Percentiles rank a stretch among this genome's conserved stretches.
Conservation (phyloP, 441 rosid genomes). For the Capsella rubella region DNA sequence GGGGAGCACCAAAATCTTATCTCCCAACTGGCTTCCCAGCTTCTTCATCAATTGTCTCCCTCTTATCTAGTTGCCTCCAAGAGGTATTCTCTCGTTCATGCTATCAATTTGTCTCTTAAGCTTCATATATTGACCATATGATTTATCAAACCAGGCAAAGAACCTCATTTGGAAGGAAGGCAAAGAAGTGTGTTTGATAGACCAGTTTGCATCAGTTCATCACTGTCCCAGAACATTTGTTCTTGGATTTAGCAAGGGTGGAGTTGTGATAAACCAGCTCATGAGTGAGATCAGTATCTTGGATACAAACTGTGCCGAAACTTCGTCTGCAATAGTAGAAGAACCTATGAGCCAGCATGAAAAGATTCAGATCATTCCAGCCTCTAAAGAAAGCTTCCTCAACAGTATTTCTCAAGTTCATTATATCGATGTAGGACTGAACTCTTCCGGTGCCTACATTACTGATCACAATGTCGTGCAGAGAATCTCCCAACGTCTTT, state of each 20-base stretch:
- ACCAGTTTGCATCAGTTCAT: constrained; percentile 29
- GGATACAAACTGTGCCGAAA: constrained; percentile 38
- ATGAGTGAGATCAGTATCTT: constrained; percentile 65
- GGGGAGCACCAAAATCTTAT: constrained; percentile 76
- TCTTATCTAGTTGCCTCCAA: constrained; percentile 61
- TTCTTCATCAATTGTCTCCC: constrained; percentile 63
- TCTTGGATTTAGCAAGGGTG: constrained; percentile 96
- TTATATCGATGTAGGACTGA: constrained; percentile 84
- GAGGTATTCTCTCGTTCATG: constrained; percentile 49
- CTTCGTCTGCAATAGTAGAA: constrained; percentile 7
- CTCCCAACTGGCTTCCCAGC: constrained; percentile 66
- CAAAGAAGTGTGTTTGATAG: constrained; percentile 17
- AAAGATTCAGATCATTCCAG: constrained; percentile 55
- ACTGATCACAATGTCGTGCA: constrained; percentile 60
- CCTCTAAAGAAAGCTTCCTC: constrained; percentile 56
- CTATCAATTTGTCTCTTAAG: not conserved
- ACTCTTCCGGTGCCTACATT: constrained; percentile 75
- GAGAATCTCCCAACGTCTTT: constrained; percentile 52
- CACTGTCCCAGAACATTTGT: constrained; percentile 59
- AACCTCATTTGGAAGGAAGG: constrained; percentile 41
- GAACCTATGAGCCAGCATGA: constrained; percentile 35
- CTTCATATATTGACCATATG: no score
- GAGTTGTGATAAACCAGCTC: constrained; percentile 86
- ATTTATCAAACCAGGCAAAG: constrained; percentile 50
- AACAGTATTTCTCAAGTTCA: constrained; percentile 72